Evolutionary conservation across 176 grass and related monocot species (phyloP).

Genomic region (Bromus sterilis): DNA sequence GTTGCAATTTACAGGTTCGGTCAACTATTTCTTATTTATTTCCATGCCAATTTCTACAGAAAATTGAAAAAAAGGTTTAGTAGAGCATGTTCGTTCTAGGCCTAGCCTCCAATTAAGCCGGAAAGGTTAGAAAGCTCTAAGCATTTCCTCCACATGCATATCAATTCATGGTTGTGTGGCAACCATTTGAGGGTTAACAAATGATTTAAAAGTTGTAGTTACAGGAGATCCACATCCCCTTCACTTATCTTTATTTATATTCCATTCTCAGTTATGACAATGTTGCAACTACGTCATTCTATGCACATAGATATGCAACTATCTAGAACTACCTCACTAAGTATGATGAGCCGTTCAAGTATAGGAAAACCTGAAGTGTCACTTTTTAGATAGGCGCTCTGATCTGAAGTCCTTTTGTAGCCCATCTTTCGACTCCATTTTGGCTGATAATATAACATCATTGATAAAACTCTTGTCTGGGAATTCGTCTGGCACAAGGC

Average conservation of each 20-base stretch:
- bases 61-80: too few relatives aligned
- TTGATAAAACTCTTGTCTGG: constrained; percentile 81
- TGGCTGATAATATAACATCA: constrained; percentile 58
- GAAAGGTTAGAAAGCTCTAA: not conserved
- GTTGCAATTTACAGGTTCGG: too few relatives aligned
- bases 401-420: constrained; percentile 47
- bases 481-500: constrained; percentile 82
- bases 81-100: too few relatives aligned
- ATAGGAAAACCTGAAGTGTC: constrained; percentile 12
- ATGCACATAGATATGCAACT: not conserved
- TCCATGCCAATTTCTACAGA: too few relatives aligned
- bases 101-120: not conserved
- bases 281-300: not conserved
- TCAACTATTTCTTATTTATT: too few relatives aligned
- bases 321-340: not conserved
- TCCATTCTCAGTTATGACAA: not conserved
- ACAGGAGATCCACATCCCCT: not conserved
- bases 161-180: not conserved
- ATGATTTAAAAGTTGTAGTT: not conserved
- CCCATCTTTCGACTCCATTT: constrained; percentile 43
- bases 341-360: not conserved
- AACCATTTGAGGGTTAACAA: not conserved
- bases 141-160: not conserved
- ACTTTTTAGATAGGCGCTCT: constrained; percentile 36
- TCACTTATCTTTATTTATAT: not conserved